Evolutionary conservation across 805 yeast species (phyloP).

Genomic region (Yarrowia porcina): DNA sequence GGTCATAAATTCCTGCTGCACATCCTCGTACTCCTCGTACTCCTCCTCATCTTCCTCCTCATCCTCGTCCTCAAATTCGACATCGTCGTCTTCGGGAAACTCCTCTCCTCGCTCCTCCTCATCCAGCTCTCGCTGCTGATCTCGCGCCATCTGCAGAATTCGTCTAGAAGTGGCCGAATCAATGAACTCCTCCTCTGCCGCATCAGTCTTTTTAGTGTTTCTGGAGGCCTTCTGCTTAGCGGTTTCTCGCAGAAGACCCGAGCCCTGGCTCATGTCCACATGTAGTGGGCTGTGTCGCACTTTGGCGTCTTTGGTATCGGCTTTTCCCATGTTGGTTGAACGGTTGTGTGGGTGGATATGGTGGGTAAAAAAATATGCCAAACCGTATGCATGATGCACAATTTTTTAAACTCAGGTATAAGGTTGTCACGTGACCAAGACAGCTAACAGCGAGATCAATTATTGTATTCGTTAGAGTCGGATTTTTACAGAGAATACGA

Average conservation of each 20-base stretch:
- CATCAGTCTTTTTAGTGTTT: constrained; percentile 32
- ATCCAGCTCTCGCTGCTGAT: constrained; percentile 87
- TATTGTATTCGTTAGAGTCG: neutral
- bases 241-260: constrained; percentile 62
- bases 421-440: neutral
- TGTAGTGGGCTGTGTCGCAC: constrained; percentile 79
- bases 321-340: constrained; percentile 19
- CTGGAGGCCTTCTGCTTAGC: constrained; percentile 39
- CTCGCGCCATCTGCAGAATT: constrained; percentile 83
- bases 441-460: too few relatives aligned
- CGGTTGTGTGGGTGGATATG: neutral
- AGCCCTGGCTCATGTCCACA: constrained; percentile 70
- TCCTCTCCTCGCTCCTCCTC: constrained; percentile 53
- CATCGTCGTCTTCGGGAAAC: constrained; percentile 52
- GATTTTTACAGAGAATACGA: neutral
- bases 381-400: constrained; percentile 19
- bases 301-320: constrained; percentile 39
- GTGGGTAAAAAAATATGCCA: constrained; percentile 6
- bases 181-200: constrained; percentile 57
- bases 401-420: constrained; percentile 6
- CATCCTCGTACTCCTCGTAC: constrained; percentile 44
- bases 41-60: constrained; percentile 47
- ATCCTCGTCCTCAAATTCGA: constrained; percentile 40
- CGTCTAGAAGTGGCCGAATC: constrained; percentile 82
- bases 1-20: constrained; percentile 60